Conservation (phyloP, 2,329 filamentous ascomycete species). For the Alternaria sp. region DNA sequence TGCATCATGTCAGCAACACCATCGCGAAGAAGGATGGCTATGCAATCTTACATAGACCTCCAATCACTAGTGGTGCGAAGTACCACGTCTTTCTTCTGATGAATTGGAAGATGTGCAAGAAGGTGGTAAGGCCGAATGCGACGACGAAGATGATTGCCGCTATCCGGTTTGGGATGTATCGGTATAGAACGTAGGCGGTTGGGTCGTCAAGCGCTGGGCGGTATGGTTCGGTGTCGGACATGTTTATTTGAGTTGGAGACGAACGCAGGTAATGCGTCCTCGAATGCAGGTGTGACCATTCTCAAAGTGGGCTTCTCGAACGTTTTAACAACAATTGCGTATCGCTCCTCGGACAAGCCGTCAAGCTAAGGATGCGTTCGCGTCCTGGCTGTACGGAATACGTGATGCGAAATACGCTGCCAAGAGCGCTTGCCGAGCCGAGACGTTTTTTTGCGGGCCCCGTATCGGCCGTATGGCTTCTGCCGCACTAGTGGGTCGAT, state of each 20-base stretch:
- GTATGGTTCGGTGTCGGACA: neutral
- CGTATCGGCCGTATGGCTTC: neutral
- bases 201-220: conserved; percentile 25
- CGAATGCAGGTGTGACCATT: neutral
- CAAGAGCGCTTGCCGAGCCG: neutral
- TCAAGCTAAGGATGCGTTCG: neutral
- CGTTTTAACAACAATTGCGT: neutral
- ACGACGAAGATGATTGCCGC: conserved; percentile 56
- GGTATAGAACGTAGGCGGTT: conserved; percentile 20
- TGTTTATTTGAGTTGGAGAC: neutral
- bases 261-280: neutral
- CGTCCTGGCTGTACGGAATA: neutral
- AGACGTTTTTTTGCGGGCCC: neutral
- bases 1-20: conserved; percentile 23
- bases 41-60: conserved; percentile 54
- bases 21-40: neutral
- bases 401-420: neutral
- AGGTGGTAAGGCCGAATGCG: conserved; percentile 53
- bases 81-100: conserved; percentile 57
- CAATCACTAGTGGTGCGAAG: conserved; percentile 59
- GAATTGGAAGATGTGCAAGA: conserved; percentile 52
- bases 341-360: neutral
- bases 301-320: neutral
- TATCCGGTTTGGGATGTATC: conserved; percentile 53
- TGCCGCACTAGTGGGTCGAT: neutral